Evolutionary conservation across 2,329 filamentous ascomycete genomes (phyloP), one percentile per base, ranked within the genome.

Genomic region (Fusarium luffae): DNA sequence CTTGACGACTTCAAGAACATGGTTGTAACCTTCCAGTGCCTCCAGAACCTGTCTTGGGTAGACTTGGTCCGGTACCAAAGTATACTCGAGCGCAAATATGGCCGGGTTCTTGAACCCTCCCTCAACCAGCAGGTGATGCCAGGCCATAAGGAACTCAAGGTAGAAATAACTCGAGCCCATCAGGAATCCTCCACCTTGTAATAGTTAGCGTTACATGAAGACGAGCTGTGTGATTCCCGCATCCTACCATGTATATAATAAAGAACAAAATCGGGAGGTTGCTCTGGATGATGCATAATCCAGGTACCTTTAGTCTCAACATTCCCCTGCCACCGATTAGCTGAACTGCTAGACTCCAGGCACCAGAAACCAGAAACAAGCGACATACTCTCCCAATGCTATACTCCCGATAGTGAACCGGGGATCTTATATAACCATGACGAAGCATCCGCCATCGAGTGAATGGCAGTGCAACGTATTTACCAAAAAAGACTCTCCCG

Each of bases 121-220:
- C 54, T 86, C 81, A 58, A 88, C 84, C 41, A 97, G 83, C 19
- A 93, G 81, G 44, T 85, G 83, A 14, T 92, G 82, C 90, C 91
- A 93, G 11, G 89, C 87, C 56, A 95, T 82, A 4, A 97, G 84
- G 71, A 95, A 96, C 74, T 97, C 93, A 37, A 94, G 86, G 77
- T 97, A 97, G 78, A 97, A 97, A 80, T 92, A 92, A 19, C 86
- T 84, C 14, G 92, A 93, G 5, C 93, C 93, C 90, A 97, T 92
- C 9, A 89, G 88, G 77, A 97, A 96, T 1, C 93, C 93, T 23
- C 93, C 93, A 18, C 92, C 89, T 92, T 42, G 19, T 37, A 54
- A 52, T 10, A 44, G 27, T 59, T 47, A 67, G 72, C 23, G 23
- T 63, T 18, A 47, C 37, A 43, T 21, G 32, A 40, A 32, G 25